Conservation (phyloP, 371 early-diverging fungal genomes). For the Mortierella polycephala region DNA sequence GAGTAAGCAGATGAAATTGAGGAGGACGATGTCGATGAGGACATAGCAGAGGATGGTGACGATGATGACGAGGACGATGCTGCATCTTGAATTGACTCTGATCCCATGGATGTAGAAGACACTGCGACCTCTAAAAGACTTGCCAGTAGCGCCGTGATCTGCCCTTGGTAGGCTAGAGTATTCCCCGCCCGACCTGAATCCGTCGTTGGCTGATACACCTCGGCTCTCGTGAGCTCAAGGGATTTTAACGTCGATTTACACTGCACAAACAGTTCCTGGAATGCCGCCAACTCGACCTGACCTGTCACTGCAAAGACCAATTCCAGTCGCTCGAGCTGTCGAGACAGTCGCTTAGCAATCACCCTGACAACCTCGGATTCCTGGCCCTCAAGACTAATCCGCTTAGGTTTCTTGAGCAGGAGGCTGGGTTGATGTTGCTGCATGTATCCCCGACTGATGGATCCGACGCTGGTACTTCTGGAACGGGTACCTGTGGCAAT, state of each 20-base stretch:
- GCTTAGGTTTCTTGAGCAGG: constrained; percentile 23
- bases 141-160: constrained; percentile 25
- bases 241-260: constrained; percentile 33
- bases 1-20: constrained; percentile 24
- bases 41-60: constrained; percentile 6
- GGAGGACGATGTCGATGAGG: constrained; percentile 18
- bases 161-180: constrained; percentile 6
- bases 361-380: constrained; percentile 37
- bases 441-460: constrained; percentile 17
- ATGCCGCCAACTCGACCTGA: constrained; percentile 15
- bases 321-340: constrained; percentile 27
- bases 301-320: constrained; percentile 26
- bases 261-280: constrained; percentile 30
- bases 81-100: too few relatives aligned
- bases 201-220: constrained; percentile 14
- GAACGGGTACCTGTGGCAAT: neutral
- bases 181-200: constrained; percentile 18
- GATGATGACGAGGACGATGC: neutral
- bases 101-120: neutral
- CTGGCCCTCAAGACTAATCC: constrained; percentile 22
- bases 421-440: constrained; percentile 15
- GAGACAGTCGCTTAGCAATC: constrained; percentile 24
- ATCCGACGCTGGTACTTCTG: neutral
- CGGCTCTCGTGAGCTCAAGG: constrained; percentile 24
- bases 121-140: constrained; percentile 14